Evolutionary conservation across 2,329 filamentous ascomycete species (phyloP).

Genomic region (Neospermospora avenae): DNA sequence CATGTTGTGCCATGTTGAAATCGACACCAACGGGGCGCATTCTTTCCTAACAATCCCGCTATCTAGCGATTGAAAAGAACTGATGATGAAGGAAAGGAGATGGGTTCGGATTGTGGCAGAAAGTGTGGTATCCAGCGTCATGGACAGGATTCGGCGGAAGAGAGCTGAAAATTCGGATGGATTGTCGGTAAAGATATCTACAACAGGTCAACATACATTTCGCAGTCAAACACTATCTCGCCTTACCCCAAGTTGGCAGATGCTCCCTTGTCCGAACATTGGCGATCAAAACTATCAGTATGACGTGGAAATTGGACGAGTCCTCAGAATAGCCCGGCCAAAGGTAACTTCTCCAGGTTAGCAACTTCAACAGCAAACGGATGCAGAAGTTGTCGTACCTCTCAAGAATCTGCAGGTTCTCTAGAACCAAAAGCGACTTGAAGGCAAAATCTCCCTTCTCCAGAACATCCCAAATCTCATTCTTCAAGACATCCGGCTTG

Average conservation of each 20-base stretch:
- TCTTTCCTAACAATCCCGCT: slow-evolving; percentile 87
- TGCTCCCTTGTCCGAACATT: slow-evolving; percentile 88
- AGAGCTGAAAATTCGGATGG: slow-evolving; percentile 81
- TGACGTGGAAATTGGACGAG: slow-evolving; percentile 85
- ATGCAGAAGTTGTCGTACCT: slow-evolving; percentile 48
- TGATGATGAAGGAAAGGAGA: slow-evolving; percentile 85
- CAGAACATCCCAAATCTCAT: slow-evolving; percentile 82
- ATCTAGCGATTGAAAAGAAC: slow-evolving; percentile 91
- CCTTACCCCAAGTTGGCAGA: slow-evolving; percentile 79
- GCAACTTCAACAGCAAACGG: slow-evolving; percentile 5
- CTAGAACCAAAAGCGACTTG: slow-evolving; percentile 75
- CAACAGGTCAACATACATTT: slow-evolving; percentile 13
- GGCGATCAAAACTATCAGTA: slow-evolving; percentile 79
- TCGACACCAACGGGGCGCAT: slow-evolving; percentile 91
- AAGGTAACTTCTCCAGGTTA: slow-evolving; percentile 63
- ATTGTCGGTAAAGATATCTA: slow-evolving; percentile 72
- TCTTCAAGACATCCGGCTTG: slow-evolving; percentile 78
- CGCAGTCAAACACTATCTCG: neutral
- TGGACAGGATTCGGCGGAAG: slow-evolving; percentile 84
- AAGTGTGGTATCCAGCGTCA: slow-evolving; percentile 72
- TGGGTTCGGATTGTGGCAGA: slow-evolving; percentile 69
- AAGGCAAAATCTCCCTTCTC: slow-evolving; percentile 77
- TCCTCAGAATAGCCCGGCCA: slow-evolving; percentile 92
- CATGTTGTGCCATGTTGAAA: slow-evolving; percentile 93
- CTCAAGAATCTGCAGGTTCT: slow-evolving; percentile 88